phyloP scores from a whole-genome alignment of 805 yeast genomes.

The Kodamaea restingae region DNA sequence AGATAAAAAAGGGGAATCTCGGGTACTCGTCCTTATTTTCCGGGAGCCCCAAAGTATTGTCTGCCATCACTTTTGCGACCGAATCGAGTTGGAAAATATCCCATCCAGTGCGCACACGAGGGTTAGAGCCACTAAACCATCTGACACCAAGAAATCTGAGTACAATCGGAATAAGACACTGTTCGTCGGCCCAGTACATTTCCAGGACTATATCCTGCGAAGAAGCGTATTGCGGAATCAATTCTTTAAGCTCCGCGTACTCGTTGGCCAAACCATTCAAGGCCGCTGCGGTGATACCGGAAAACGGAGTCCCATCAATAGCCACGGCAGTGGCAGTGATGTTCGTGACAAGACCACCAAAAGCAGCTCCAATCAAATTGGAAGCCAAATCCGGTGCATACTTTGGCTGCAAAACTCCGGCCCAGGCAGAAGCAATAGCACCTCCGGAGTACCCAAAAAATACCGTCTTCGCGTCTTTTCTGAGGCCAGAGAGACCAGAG shows the following conservation, averaged over 20 bases:
- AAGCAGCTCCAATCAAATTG: constrained; percentile 27
- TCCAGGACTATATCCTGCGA: background rate
- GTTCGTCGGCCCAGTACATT: background rate
- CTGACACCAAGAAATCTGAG: constrained; percentile 4
- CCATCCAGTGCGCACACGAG: constrained; percentile 14
- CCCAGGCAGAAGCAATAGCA: constrained; percentile 36
- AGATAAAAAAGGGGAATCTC: constrained; percentile 11
- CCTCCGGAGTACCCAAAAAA: constrained; percentile 42
- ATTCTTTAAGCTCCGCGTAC: constrained; percentile 22
- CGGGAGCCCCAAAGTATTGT: constrained; percentile 6
- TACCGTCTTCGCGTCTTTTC: constrained; percentile 16
- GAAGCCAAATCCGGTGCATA: constrained; percentile 32
- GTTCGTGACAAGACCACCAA: constrained; percentile 36
- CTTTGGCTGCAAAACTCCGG: constrained; percentile 30
- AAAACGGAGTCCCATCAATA: constrained; percentile 22
- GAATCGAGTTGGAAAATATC: constrained; percentile 12
- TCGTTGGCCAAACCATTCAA: constrained; percentile 30
- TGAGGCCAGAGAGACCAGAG: constrained; percentile 13
- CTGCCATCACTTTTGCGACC: background rate
- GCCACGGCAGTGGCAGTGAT: constrained; percentile 24
- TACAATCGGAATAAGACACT: constrained; percentile 5
- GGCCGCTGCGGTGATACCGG: constrained; percentile 30
- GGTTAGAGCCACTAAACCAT: constrained; percentile 13
- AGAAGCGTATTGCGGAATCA: constrained; percentile 6
- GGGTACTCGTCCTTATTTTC: constrained; percentile 3